Conservation (phyloP, 352 stramenopile genomes). For the Phytophthora sp. region DNA sequence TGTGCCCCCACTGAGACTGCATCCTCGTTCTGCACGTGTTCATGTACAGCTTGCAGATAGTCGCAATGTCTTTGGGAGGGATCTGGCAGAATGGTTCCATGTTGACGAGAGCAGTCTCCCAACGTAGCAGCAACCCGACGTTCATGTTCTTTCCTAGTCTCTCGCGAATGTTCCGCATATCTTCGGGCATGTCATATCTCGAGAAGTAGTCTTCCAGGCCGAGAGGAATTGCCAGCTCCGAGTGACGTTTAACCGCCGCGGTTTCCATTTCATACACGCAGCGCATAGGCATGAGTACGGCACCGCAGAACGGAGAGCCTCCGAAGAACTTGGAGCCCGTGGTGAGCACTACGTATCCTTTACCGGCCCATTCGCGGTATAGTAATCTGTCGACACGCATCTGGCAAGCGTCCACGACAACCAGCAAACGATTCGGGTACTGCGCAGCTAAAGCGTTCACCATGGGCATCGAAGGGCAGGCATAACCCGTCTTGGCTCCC, state of each 20-base stretch:
- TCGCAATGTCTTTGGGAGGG: constrained; percentile 44
- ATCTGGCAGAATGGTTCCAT: constrained; percentile 84
- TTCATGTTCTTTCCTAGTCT: constrained; percentile 72
- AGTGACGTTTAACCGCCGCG: constrained; percentile 56
- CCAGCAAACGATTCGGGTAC: constrained; percentile 75
- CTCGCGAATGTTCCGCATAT: constrained; percentile 69
- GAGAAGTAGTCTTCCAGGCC: constrained; percentile 89
- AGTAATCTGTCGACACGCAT: constrained; percentile 73
- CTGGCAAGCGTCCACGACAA: constrained; percentile 89
- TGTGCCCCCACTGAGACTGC: constrained; percentile 42
- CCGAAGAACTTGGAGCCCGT: constrained; percentile 91
- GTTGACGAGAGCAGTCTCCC: constrained; percentile 78
- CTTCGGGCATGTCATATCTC: constrained; percentile 70
- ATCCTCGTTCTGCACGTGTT: constrained; percentile 54
- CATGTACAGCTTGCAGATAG: constrained; percentile 73
- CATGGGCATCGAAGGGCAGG: constrained; percentile 71
- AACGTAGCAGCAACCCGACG: constrained; percentile 77
- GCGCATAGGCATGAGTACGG: constrained; percentile 79
- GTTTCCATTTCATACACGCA: constrained; percentile 85
- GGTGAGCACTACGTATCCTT: constrained; percentile 77
- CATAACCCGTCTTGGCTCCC: constrained; percentile 87
- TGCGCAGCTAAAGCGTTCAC: constrained; percentile 56
- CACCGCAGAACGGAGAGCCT: constrained; percentile 86
- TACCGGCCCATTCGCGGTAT: constrained; percentile 67
- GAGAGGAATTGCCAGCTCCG: constrained; percentile 66